Evolutionary conservation across 2,329 filamentous ascomycete species (phyloP), one percentile per base, ranked within the genome.

Genomic region (Colletotrichum brevisporum): DNA sequence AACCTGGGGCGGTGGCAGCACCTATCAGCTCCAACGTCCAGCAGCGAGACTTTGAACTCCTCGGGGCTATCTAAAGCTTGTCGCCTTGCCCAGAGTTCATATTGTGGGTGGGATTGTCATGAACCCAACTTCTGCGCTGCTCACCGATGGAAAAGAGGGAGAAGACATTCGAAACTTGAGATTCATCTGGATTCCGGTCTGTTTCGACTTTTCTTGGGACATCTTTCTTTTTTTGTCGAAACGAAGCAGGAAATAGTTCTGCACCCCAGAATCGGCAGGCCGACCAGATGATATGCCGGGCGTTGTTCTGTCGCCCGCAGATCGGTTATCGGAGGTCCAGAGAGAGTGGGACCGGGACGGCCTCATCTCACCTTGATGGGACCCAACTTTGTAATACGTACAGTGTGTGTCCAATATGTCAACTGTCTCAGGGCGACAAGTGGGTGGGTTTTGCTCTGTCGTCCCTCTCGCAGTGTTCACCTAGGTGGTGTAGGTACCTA

Each of bases 251-350:
- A 43, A 43, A 43, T 13, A 5, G 1, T 36, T 36, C 31, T 36
- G 31, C 41, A 43, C 41, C 41, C 41, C 41, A 43, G 41, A 43
- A 43, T 36, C 31, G 31, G 31, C 6, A 36, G 31, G 31, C 31
- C 31, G 41, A 43, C 13, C 5, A n/a, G 41, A 43, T 6, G 13
- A 15, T 10, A 43, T 43, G 8, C 41, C 41, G 41, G 31, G 8
- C 41, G 41, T 50, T 24, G 24, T 50, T 59, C 45, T 48, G 56
- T 59, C 56, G 21, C 56, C 56, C 50, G 56, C 56, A 59, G 48
- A n/a, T 60, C 61, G 61, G 66, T 59, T 69, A 66, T 65, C 61
- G 41, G 55, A 69, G 54, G 66, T 50, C 54, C 31, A 60, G 48
- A 59, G 31, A 24, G 21, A 24, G 21, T 24, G 21, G 21, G 21